Conservation (phyloP, 108 stramenopile genomes). For the Thalassiosira profunda region DNA sequence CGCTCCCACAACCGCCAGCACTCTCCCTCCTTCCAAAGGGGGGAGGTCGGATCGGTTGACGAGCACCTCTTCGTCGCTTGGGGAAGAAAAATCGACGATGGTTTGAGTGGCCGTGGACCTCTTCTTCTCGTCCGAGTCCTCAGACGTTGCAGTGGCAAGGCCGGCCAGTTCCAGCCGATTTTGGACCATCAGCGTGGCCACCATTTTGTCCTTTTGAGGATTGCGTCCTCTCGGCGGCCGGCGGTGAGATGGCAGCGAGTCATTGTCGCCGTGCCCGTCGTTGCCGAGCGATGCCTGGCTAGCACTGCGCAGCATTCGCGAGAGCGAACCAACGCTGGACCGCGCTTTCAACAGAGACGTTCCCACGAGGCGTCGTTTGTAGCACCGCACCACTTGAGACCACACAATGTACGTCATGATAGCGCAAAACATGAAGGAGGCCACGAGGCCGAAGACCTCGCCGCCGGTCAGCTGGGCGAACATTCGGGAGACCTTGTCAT, state of each 20-base stretch:
- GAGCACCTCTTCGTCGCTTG: constrained; percentile 15
- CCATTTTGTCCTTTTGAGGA: constrained; percentile 86
- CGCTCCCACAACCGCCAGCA: constrained; percentile 38
- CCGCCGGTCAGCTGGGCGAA: constrained; percentile 47
- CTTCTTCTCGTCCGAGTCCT: not conserved
- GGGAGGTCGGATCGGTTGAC: constrained; percentile 47
- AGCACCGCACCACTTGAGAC: constrained; percentile 32
- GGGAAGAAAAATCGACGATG: constrained; percentile 13
- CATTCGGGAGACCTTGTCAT: constrained; percentile 49
- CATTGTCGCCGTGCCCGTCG: constrained; percentile 1
- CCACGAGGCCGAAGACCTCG: constrained; percentile 52
- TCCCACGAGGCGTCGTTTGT: constrained; percentile 20
- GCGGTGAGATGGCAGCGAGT: constrained; percentile 12
- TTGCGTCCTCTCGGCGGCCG: constrained; percentile 15
- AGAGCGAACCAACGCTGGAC: constrained; percentile 28
- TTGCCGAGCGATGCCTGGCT: constrained; percentile 15
- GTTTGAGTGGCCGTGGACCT: not conserved
- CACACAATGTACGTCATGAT: constrained; percentile 33
- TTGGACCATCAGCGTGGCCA: constrained; percentile 79
- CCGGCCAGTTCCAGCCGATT: constrained; percentile 24
- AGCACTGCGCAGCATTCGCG: constrained; percentile 20
- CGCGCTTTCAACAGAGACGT: constrained; percentile 27
- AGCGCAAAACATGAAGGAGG: constrained; percentile 39
- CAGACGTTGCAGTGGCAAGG: not conserved
- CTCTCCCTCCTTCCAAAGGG: constrained; percentile 38